These are phyloP conservation scores for Paracamarosporium sp. DNA, from an alignment of 2,329 filamentous ascomycete species.

Conservation along the genomic window DNA sequence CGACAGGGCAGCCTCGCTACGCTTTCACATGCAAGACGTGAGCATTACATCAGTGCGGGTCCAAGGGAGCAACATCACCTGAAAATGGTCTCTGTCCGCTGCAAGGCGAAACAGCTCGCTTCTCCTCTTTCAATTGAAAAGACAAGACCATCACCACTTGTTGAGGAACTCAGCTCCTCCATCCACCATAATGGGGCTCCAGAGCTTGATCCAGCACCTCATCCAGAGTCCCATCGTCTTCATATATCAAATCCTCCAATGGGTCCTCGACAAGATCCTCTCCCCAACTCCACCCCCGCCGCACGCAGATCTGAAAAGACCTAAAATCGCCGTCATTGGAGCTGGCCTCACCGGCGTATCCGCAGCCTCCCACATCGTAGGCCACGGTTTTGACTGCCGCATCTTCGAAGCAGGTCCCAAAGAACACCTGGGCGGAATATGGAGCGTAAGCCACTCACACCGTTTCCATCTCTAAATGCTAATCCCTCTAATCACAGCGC, in stretches of 20 bases:
- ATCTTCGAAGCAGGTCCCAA: constrained; percentile 77
- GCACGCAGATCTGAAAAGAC: constrained; percentile 62
- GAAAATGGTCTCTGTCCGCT: neutral
- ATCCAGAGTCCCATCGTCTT: constrained; percentile 60
- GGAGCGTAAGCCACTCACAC: constrained; percentile 65
- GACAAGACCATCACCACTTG: too few relatives aligned
- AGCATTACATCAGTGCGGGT: constrained; percentile 30
- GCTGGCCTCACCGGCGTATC: constrained; percentile 74
- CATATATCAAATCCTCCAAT: constrained; percentile 71
- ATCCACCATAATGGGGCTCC: constrained; percentile 25
- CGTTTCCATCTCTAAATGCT: neutral
- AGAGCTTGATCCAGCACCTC: constrained; percentile 29
- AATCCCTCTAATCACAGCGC: constrained; percentile 54
- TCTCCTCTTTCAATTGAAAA: too few relatives aligned
- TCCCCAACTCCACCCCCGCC: constrained; percentile 73
- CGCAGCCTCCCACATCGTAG: constrained; percentile 80
- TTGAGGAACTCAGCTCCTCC: neutral
- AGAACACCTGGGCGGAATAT: constrained; percentile 77
- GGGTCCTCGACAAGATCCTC: constrained; percentile 67
- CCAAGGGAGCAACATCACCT: constrained; percentile 8
- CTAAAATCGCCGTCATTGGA: constrained; percentile 60
- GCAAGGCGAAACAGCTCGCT: neutral
- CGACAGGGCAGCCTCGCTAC: neutral
- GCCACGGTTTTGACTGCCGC: constrained; percentile 82
- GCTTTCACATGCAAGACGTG: constrained; percentile 4